Evolutionary conservation across 345 rosid genomes (phyloP).

Genomic region (Carallia pectinifolia): DNA sequence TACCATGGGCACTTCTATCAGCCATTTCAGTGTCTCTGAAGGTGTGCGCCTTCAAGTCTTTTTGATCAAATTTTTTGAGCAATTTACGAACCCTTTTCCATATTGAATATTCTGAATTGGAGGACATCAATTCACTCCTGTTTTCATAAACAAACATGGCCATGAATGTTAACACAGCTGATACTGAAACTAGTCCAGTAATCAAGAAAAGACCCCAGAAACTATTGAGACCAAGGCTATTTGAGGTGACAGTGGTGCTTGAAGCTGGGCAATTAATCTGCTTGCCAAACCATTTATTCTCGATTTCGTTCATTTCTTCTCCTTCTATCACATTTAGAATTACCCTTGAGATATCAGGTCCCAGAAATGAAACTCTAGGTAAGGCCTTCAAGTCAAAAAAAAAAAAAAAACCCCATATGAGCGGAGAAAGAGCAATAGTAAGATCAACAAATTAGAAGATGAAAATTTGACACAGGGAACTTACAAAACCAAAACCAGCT

Average conservation of each 20-base stretch:
- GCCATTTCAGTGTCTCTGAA: neutral
- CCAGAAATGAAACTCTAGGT: conserved; percentile 5
- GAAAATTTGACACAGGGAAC: neutral
- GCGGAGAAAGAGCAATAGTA: too few species aligned
- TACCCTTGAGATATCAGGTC: neutral
- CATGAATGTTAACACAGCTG: neutral
- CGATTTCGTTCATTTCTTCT: neutral
- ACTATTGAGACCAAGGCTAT: conserved; percentile 10
- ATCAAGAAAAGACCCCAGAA: conserved; percentile 23
- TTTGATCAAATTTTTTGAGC: conserved; percentile 10
- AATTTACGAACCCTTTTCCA: conserved; percentile 1
- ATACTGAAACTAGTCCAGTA: conserved; percentile 6
- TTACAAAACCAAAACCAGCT: neutral
- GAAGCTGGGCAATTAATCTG: neutral
- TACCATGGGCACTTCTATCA: neutral
- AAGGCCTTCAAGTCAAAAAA: conserved; percentile 1
- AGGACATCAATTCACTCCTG: neutral
- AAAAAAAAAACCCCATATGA: neutral
- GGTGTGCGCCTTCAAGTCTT: conserved; percentile 1
- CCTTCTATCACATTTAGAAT: neutral
- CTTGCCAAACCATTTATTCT: conserved; percentile 4
- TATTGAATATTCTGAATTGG: neutral
- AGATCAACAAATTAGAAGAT: too few species aligned
- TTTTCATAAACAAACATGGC: conserved; percentile 11
- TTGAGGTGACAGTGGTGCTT: neutral